Base-by-base conservation (phyloP, 495 filamentous ascomycete species). In the Tuber melanosporum region DNA sequence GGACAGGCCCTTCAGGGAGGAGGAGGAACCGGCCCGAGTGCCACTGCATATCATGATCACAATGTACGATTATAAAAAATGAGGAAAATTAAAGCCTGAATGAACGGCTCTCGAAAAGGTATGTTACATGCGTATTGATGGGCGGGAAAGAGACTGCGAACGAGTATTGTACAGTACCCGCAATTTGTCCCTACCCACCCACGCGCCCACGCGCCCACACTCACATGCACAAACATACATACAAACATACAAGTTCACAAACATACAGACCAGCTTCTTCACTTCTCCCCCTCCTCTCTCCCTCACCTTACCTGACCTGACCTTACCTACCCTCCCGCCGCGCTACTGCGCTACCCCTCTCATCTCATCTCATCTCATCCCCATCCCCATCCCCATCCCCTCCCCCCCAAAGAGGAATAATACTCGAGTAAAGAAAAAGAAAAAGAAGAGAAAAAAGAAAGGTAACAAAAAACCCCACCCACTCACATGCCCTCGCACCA, bases 1-100 rank as follows among this genome's bases (percentile, higher is more conserved):
- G 71, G 77, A 46, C 47, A 52, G 32, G 71, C 62, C 66, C 71
- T 71, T 73, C 39, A 41, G 39, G 39, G 52, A 62, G 73, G 77
- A 57, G 71, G 57, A 22, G 74, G 78, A 36, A 78, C 78, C 36
- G 70, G 73, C 8, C 49, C 78, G 52, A 72, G 78, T 70, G 71
- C 77, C 69, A 76, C 78, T 49, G 42, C 78, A 80, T 80, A 80
- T 76, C 78, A 76, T 32, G 78, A 76, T 80, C 57, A 66, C 26
- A 72, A 71, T 80, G 77, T 80, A 76, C 77, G 73, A 80, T 80
- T 77, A 80, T 80, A 80, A 80, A 80, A 74, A 80, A 71, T 2
- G 77, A 76, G 49, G 49, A 76, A 80, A 66, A 66, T 66, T 32
- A 66, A 66, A 66, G 57, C 57, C 57, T 32, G 32, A 15, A 66